Percentiles rank a stretch among this genome's conserved stretches.
Conservation (phyloP, 2,329 filamentous ascomycete genomes). For the Cladophialophora psammophila region DNA sequence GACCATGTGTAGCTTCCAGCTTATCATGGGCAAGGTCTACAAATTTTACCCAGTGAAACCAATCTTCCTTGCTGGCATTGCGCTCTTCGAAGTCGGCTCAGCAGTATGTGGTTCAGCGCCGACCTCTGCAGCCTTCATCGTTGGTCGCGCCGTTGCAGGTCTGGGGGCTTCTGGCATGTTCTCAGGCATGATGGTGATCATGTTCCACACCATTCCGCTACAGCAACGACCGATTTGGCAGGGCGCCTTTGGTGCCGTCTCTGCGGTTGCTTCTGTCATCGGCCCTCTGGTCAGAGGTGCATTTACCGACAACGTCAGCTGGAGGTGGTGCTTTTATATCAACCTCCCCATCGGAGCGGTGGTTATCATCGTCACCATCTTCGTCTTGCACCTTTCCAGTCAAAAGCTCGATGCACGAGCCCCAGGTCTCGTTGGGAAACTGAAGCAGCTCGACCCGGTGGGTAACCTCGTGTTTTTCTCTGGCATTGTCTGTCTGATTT, state of each 20-base stretch:
- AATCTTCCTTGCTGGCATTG: conserved; percentile 49
- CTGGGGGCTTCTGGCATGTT: conserved; percentile 50
- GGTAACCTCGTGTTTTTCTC: conserved; percentile 49
- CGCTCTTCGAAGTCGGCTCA: conserved; percentile 53
- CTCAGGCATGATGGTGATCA: conserved; percentile 46
- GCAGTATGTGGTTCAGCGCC: conserved; percentile 50
- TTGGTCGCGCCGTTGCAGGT: conserved; percentile 52
- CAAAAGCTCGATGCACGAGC: conserved; percentile 40
- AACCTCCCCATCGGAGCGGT: conserved; percentile 47
- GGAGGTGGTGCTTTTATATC: conserved; percentile 42
- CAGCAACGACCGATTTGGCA: conserved; percentile 39
- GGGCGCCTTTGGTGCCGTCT: conserved; percentile 39
- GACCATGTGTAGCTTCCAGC: conserved; percentile 52
- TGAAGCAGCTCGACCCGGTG: conserved; percentile 43
- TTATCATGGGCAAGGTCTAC: conserved; percentile 54
- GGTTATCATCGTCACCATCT: conserved; percentile 39
- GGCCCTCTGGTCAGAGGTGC: conserved; percentile 54
- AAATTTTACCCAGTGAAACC: conserved; percentile 54
- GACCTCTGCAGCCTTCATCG: conserved; percentile 49
- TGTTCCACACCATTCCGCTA: conserved; percentile 41
- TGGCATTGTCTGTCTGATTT: conserved; percentile 45
- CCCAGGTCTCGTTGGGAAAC: conserved; percentile 14
- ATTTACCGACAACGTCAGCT: conserved; percentile 47
- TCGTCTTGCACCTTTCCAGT: conserved; percentile 10
- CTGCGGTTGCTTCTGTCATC: conserved; percentile 47